Percentiles rank a stretch among this genome's conserved stretches.
These are phyloP conservation scores for Phytophthora gonapodyides DNA, from an alignment of 352 stramenopile species.

Conservation along the genomic window DNA sequence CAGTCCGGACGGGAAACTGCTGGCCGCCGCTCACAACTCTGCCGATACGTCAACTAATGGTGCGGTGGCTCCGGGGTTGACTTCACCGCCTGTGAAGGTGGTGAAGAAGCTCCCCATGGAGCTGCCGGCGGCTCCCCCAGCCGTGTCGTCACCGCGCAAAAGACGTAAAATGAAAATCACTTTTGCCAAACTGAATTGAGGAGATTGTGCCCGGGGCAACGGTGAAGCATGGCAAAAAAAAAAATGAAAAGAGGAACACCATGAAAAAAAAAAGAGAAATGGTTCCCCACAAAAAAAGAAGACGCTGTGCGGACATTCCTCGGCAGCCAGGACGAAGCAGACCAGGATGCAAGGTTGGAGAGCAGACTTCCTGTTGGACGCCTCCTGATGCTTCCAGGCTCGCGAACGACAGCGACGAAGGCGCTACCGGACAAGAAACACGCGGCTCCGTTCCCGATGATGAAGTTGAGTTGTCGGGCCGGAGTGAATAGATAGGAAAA, in stretches of 20 bases:
- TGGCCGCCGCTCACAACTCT: conserved; percentile 21
- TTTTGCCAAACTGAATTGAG: conserved; percentile 89
- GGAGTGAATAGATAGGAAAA: conserved; percentile 48
- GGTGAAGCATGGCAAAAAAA: conserved; percentile 47
- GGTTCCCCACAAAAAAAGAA: conserved; percentile 39
- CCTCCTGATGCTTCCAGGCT: conserved; percentile 24
- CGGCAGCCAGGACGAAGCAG: conserved; percentile 24
- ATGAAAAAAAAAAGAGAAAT: conserved; percentile 42
- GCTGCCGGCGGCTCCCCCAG: conserved; percentile 41
- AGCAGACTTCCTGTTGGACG: conserved; percentile 23
- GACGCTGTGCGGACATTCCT: conserved; percentile 22
- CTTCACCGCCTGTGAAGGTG: conserved; percentile 44
- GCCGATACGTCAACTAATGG: conserved; percentile 36
- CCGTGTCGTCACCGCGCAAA: conserved; percentile 77
- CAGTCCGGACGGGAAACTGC: conserved; percentile 32
- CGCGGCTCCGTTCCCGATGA: conserved; percentile 17
- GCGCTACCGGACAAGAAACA: conserved; percentile 8
- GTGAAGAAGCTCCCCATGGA: conserved; percentile 49
- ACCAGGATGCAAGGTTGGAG: conserved; percentile 13
- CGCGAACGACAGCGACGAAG: conserved; percentile 23
- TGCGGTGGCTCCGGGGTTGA: conserved; percentile 27
- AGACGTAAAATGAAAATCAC: conserved; percentile 94
- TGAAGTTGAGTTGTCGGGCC: conserved; percentile 13
- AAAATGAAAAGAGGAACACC: conserved; percentile 40
- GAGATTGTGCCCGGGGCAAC: conserved; percentile 36